Base-by-base conservation (phyloP, 176 grass and related monocot genomes). In the Zoysia pacifica region DNA sequence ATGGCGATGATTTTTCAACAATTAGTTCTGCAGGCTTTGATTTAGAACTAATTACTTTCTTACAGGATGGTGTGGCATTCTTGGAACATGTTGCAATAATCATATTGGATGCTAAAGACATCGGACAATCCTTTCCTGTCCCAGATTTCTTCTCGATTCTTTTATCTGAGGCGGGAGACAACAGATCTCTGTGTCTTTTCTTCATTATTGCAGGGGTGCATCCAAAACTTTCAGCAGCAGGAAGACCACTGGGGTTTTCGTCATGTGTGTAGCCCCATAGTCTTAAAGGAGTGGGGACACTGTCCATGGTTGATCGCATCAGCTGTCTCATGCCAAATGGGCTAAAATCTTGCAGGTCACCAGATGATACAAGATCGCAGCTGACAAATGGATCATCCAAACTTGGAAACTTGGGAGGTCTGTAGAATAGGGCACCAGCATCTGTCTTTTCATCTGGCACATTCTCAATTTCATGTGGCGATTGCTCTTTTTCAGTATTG, bases 341-440 rank as follows among this genome's bases (percentile, higher is more conserved):
- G 52, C 96, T 99, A 74, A 86, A 99, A 77, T 92, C 92, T 79
- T 90, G 90, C 38, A 87, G 81, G 84, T 97, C 92, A 58, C 83
- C 78, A 78, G 95, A 90, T 62, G 88, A 89, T 75, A 93, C 76
- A 68, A 99, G 88, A 78, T 99, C 96, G 0, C 96, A 99, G 81
- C 92, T 93, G 83, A 99, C 90, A 84, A 99, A 99, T 76, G 95
- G 92, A 70, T 93, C 89, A 42, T 98, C 95, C 67, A 87, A 84
- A 85, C 86, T 81, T 49, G 96, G 96, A 81, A 99, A 95, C 16
- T 86, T 76, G 87, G 92, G 96, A 62, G 92, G 90, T 74, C 94
- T 93, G 43, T 99, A 97, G 78, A 88, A 94, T 52, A 94, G 80
- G 70, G 86, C 75, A 48, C 84, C 84, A 72, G 72, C 66, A 54